A percentile compares a stretch with the other conserved stretches of the same genome.
Evolutionary conservation across 2,329 filamentous ascomycete genomes (phyloP).

Genomic region (Penicillium capsulatum): DNA sequence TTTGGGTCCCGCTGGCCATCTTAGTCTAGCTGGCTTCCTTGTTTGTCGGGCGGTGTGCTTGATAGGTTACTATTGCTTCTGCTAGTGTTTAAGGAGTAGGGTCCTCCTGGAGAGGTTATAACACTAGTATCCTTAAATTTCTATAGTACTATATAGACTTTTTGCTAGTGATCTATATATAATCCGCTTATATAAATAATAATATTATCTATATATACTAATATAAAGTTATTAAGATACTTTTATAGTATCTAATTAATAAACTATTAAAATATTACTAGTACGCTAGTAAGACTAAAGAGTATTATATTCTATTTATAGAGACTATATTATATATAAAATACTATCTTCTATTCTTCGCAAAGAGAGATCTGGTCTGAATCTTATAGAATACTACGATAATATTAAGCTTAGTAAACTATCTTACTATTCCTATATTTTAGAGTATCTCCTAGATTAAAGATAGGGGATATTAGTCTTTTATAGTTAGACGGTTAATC

Average conservation of each 20-base stretch:
- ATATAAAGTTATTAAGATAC: conserved; percentile 7
- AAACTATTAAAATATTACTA: conserved; percentile 4
- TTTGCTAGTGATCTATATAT: conserved; percentile 2
- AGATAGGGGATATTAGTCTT: conserved; percentile 5
- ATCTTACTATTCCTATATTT: conserved; percentile 5
- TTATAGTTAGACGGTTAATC: conserved; percentile 6
- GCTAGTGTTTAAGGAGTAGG: too few species aligned
- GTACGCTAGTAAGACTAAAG: conserved; percentile 19
- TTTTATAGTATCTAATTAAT: conserved; percentile 7
- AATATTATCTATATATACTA: conserved; percentile 3
- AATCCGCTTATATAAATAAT: conserved; percentile 7
- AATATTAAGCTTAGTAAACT: conserved; percentile 15
- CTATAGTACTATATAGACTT: neutral
- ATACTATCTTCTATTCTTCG: conserved; percentile 34
- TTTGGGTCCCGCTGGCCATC: too few species aligned
- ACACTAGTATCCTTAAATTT: conserved; percentile 2
- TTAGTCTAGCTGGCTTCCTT: too few species aligned
- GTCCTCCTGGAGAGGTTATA: too few species aligned
- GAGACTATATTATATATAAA: conserved; percentile 22
- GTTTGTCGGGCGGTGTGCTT: too few species aligned
- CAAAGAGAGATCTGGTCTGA: conserved; percentile 18
- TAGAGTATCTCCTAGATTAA: conserved; percentile 5
- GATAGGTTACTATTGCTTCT: too few species aligned
- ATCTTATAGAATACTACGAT: conserved; percentile 16
- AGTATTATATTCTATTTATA: conserved; percentile 28